phyloP scores from a whole-genome alignment of 768 basidiomycete genomes.

The Lentinus brumalis region DNA sequence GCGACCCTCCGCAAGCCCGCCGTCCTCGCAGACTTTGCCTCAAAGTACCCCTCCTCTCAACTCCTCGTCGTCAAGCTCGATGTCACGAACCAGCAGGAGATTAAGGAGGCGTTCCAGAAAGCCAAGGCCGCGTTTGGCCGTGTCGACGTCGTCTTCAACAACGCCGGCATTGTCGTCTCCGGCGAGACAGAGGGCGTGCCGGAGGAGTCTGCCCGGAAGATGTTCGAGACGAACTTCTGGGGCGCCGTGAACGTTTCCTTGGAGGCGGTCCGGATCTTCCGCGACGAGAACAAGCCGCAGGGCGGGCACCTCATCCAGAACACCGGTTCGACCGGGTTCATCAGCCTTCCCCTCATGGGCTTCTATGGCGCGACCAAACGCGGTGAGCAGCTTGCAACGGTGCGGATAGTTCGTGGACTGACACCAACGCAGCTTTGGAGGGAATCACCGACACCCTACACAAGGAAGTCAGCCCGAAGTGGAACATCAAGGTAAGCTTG shows the following conservation, averaged over 20 bases:
- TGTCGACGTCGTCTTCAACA: conserved; percentile 49
- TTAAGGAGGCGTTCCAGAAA: conserved; percentile 37
- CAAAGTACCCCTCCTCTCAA: conserved; percentile 30
- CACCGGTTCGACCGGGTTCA: conserved; percentile 36
- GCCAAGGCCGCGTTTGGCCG: conserved; percentile 41
- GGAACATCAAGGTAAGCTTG: conserved; percentile 48
- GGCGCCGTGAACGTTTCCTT: conserved; percentile 19
- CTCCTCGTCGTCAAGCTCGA: conserved; percentile 44
- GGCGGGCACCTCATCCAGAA: conserved; percentile 41
- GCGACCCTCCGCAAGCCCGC: conserved; percentile 45
- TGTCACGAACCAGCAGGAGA: conserved; percentile 35
- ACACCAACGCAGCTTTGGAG: conserved; percentile 23
- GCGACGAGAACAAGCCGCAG: conserved; percentile 26
- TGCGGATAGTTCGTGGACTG: no score
- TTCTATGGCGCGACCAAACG: conserved; percentile 29
- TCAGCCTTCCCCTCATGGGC: conserved; percentile 14
- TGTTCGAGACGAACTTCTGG: conserved; percentile 41
- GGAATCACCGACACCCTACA: conserved; percentile 41
- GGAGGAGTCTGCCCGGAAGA: conserved; percentile 31
- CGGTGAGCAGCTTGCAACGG: conserved; percentile 7
- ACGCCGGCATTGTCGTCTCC: conserved; percentile 37
- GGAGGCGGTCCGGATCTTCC: conserved; percentile 33
- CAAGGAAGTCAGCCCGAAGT: conserved; percentile 44
- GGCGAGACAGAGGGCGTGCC: conserved; percentile 41
- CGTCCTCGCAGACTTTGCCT: conserved; percentile 32